These are phyloP conservation scores for Plantago coronopus DNA, from an alignment of 305 asterid species.

Conservation along the genomic window DNA sequence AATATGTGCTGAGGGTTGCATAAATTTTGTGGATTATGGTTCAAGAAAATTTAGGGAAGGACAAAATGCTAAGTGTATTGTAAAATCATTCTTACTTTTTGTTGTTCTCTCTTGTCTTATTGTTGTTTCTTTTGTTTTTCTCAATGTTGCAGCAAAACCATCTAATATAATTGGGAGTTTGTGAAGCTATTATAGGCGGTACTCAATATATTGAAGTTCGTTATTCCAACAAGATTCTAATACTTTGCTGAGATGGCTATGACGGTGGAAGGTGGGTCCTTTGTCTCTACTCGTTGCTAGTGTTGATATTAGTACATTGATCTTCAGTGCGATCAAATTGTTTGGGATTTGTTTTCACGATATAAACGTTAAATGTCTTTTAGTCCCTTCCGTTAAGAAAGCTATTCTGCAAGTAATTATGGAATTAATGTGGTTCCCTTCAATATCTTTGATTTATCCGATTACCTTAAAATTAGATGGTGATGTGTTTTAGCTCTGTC, in stretches of 20 bases:
- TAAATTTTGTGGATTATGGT: neutral
- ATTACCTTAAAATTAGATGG: neutral
- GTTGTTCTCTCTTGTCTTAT: neutral
- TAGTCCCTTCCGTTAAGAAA: neutral
- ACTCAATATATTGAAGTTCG: conserved; percentile 8
- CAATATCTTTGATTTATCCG: neutral
- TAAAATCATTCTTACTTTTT: neutral
- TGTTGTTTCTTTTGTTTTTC: conserved; percentile 2
- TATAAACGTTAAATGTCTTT: neutral
- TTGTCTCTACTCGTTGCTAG: conserved; percentile 11
- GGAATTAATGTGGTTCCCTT: neutral
- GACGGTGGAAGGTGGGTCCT: conserved; percentile 68
- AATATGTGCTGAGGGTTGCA: neutral
- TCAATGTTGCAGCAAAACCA: conserved; percentile 15
- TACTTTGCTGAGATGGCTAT: conserved; percentile 55
- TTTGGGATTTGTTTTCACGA: conserved; percentile 1
- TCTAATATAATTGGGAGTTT: conserved; percentile 13
- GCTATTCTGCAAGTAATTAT: neutral
- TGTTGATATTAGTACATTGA: neutral
- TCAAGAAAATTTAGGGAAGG: neutral
- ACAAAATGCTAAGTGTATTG: too few species aligned
- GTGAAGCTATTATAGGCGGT: conserved; percentile 17
- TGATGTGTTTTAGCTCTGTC: neutral
- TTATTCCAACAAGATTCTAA: conserved; percentile 4
- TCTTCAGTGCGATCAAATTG: conserved; percentile 6